Percentiles rank a stretch among this genome's conserved stretches.
phyloP scores from a whole-genome alignment of 139 green algal species.

The Haematococcus lacustris region DNA sequence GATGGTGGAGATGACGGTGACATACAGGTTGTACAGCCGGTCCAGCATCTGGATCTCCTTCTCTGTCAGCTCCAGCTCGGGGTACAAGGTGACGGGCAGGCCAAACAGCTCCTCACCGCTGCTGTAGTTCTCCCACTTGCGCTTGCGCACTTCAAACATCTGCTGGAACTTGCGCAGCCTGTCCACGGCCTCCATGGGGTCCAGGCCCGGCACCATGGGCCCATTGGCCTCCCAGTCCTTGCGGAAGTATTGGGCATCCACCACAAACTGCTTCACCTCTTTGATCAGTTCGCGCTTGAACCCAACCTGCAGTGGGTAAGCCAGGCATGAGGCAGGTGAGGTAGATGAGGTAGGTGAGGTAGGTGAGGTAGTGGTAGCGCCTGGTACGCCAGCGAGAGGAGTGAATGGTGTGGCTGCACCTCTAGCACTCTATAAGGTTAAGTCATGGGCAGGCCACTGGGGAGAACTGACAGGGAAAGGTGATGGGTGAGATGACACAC shows the following conservation, averaged over 20 bases:
- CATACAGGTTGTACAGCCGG: conserved; percentile 82
- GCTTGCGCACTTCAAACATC: conserved; percentile 87
- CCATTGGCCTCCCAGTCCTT: conserved; percentile 78
- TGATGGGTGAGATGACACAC: background rate
- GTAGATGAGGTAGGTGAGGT: too few relatives aligned
- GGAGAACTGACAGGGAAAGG: background rate
- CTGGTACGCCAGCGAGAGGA: background rate
- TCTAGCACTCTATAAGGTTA: background rate
- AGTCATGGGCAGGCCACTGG: background rate
- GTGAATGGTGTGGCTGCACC: background rate
- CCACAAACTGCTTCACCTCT: conserved; percentile 79
- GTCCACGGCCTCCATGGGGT: conserved; percentile 83
- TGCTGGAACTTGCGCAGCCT: conserved; percentile 87
- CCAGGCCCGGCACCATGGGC: conserved; percentile 79
- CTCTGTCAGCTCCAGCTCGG: conserved; percentile 82
- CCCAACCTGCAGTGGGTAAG: conserved; percentile 58
- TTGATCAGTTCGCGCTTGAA: conserved; percentile 88
- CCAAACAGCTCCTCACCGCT: conserved; percentile 90
- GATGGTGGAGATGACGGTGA: conserved; percentile 84
- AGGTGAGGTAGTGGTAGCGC: background rate
- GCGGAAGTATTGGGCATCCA: conserved; percentile 70
- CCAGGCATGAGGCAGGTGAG: too few relatives aligned
- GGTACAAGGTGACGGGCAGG: conserved; percentile 75
- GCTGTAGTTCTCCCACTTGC: conserved; percentile 85
- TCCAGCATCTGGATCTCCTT: conserved; percentile 77